Base-by-base conservation (phyloP, 768 basidiomycete genomes). In the Xerocomellus intermedius region DNA sequence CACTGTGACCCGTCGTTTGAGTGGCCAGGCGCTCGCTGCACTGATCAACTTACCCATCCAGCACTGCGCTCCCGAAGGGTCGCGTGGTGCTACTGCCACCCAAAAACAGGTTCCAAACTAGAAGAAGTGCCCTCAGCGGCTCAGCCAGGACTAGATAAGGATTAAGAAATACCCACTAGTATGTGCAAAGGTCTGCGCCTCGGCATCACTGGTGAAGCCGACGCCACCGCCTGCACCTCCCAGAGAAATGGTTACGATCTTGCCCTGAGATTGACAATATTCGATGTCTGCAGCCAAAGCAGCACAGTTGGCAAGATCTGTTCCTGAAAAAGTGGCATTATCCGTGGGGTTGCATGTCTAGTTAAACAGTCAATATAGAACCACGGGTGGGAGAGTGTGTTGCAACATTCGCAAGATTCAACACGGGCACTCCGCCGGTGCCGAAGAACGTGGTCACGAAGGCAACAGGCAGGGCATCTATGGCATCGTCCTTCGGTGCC, bases 401-500 rank as follows among this genome's bases (percentile, higher is more conserved):
- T 30, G 19, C 77, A 56, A 85, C 86, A 62, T 86, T 89, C 2
- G 84, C 87, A 13, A 89, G 76, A 67, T 91, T 85, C 49, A 89
- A 73, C 8, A 79, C 81, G 22, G 87, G 87, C 17, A 78, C 67
- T 28, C 79, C 79, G 1, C 87, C 85, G 7, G 82, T 73, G 13
- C 83, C 78, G 63, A 84, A 86, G 72, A 88, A 89, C 19, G 77
- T 78, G 64, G 82, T 73, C 59, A 89, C 62, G 64, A 90, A 87
- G n/a, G 87, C 82, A 32, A 89, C 62, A 8, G 86, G 86, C 54
- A 90, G 80, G 8, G 81, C 83, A 67, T 89, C 83, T 54, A 88
- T 82, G 8, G 82, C 77, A 62, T 83, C 74, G 64, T 89, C 86
- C 82, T 86, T 55, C 38, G 30, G 60, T 44, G 39, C 16, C 16